These are phyloP conservation scores for Tolypocladium pustulatum DNA, from an alignment of 2,329 filamentous ascomycete genomes.

Conservation along the genomic window DNA sequence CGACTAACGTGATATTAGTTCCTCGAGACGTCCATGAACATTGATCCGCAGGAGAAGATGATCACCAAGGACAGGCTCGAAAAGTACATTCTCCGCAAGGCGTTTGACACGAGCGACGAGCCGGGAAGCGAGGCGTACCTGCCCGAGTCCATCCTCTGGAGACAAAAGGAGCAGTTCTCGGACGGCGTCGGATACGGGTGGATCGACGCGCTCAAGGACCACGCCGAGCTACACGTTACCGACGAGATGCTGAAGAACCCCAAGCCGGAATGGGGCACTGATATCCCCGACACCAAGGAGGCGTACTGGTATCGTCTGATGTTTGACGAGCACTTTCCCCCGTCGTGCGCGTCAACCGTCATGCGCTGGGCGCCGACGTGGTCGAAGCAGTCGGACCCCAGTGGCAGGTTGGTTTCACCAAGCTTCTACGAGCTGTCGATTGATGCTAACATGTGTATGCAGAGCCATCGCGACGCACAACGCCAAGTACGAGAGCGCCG, in stretches of 20 bases:
- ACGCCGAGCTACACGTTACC: slow-evolving; percentile 77
- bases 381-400: slow-evolving; percentile 93
- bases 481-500: slow-evolving; percentile 55
- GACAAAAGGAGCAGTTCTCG: slow-evolving; percentile 99
- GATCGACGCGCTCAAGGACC: slow-evolving; percentile 96
- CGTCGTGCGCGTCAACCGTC: slow-evolving; percentile 82
- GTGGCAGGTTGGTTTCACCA: slow-evolving; percentile 56
- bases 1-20: slow-evolving; percentile 43
- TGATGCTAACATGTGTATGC: slow-evolving; percentile 5
- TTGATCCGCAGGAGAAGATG: slow-evolving; percentile 93
- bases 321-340: slow-evolving; percentile 98
- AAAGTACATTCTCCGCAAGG: slow-evolving; percentile 97
- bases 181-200: slow-evolving; percentile 98
- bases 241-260: slow-evolving; percentile 99
- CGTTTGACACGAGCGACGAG: slow-evolving; percentile 87
- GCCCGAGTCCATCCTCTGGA: slow-evolving; percentile 92
- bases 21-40: slow-evolving; percentile 84
- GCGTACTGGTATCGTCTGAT: slow-evolving; percentile 97
- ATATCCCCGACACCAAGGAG: slow-evolving; percentile 94
- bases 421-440: slow-evolving; percentile 5
- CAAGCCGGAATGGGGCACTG: slow-evolving; percentile 87
- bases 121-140: slow-evolving; percentile 75
- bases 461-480: slow-evolving; percentile 70
- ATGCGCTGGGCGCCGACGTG: slow-evolving; percentile 96
- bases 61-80: slow-evolving; percentile 83